Conservation (phyloP, 1,139 yeast species). For the Kodamaea ohmeri region DNA sequence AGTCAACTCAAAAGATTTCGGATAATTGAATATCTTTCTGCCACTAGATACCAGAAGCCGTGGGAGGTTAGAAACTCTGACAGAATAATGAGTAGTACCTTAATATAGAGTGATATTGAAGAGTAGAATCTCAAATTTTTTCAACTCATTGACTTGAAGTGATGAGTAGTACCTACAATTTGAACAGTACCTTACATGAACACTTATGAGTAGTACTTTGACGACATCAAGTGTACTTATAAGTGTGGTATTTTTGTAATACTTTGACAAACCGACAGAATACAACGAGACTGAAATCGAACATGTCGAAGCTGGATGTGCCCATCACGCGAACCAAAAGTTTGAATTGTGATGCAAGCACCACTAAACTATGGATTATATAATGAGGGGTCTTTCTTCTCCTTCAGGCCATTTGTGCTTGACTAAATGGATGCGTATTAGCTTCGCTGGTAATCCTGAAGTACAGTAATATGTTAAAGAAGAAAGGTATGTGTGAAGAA, state of each 20-base stretch:
- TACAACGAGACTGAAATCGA: background rate
- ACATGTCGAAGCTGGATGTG: constrained; percentile 20
- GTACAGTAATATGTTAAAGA: constrained; percentile 35
- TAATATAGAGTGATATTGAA: no score
- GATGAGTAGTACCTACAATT: no score
- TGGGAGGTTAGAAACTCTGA: no score
- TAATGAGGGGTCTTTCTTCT: constrained; percentile 37
- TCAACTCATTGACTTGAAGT: no score
- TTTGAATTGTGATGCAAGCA: constrained; percentile 12
- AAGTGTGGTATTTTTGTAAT: background rate
- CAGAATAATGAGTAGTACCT: no score
- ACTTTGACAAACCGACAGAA: background rate
- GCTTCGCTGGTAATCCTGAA: constrained; percentile 54
- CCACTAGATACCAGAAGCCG: no score
- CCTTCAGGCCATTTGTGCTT: constrained; percentile 56
- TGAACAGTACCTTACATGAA: no score
- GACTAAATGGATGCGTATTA: constrained; percentile 40
- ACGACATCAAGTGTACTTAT: no score
- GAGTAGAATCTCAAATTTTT: no score
- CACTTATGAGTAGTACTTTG: no score
- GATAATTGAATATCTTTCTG: no score
- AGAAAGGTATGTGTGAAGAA: constrained; percentile 14
- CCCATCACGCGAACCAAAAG: constrained; percentile 49
- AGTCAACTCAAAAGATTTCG: no score
- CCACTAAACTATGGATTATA: constrained; percentile 30